phyloP scores from a whole-genome alignment of 768 basidiomycete species.

The Lactarius deliciosus region DNA sequence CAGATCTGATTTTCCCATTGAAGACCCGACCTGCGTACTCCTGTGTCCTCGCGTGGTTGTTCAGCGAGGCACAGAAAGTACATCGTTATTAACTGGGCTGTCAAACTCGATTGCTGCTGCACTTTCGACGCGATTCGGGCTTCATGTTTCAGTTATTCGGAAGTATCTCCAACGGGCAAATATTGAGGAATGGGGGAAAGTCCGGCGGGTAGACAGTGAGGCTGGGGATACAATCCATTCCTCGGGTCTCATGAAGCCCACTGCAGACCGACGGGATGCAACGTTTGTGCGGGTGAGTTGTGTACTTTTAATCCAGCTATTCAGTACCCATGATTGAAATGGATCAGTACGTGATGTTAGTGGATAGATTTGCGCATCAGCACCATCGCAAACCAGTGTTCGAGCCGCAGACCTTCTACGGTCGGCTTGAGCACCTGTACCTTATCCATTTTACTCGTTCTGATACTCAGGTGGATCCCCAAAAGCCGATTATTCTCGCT shows the following conservation, averaged over 20 bases:
- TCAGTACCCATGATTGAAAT: not conserved
- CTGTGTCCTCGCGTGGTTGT: not conserved
- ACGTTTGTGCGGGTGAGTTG: not conserved
- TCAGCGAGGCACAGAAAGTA: not conserved
- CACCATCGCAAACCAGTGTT: not conserved
- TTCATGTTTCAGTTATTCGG: not conserved
- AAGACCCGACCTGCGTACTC: not conserved
- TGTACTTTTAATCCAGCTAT: not conserved
- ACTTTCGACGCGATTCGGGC: not conserved
- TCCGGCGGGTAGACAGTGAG: not conserved
- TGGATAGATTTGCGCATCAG: not conserved
- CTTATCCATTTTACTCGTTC: not conserved
- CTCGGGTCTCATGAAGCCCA: not conserved
- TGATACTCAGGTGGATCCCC: not conserved
- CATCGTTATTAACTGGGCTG: not conserved
- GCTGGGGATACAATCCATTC: not conserved
- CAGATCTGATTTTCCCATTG: not conserved
- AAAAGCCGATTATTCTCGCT: not conserved
- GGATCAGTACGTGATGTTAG: not conserved
- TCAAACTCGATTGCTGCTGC: not conserved
- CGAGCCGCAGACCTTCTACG: not conserved
- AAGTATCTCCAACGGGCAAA: not conserved
- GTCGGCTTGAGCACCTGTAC: not conserved
- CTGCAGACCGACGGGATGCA: not conserved
- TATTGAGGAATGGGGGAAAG: not conserved